These are phyloP conservation scores for Arachis hypogaea DNA, from an alignment of 306 rosid genomes.

Conservation along the genomic window DNA sequence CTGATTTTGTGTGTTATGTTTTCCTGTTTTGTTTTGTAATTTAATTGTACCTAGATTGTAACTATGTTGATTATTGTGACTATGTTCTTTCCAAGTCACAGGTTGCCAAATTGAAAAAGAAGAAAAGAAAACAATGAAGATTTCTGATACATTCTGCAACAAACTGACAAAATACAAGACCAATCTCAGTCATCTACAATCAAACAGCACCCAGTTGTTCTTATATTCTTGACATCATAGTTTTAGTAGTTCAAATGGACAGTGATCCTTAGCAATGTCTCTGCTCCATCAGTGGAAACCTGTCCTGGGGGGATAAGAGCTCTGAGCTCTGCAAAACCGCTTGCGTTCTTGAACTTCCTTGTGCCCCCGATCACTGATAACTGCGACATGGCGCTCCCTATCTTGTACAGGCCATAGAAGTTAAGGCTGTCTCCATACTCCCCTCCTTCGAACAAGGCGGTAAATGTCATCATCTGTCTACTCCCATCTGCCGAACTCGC, in stretches of 20 bases:
- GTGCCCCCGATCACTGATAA: slow-evolving; percentile 84
- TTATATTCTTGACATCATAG: slow-evolving; percentile 8
- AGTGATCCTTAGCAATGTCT: slow-evolving; percentile 74
- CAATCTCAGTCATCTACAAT: slow-evolving; percentile 25
- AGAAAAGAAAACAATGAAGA: slow-evolving; percentile 14
- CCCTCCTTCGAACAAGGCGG: no score
- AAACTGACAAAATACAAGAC: slow-evolving; percentile 40
- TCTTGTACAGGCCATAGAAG: no score
- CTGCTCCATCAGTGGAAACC: slow-evolving; percentile 82
- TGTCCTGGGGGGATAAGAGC: slow-evolving; percentile 81
- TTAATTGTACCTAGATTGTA: no score
- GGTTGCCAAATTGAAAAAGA: not conserved
- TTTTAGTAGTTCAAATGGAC: slow-evolving; percentile 62
- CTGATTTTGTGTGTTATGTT: no score
- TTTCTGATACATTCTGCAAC: slow-evolving; percentile 43
- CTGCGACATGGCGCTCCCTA: slow-evolving; percentile 72
- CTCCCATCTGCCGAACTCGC: no score
- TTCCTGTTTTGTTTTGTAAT: no score
- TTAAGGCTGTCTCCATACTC: no score
- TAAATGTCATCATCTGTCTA: no score
- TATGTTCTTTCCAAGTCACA: not conserved
- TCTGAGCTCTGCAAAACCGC: slow-evolving; percentile 75
- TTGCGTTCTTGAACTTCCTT: slow-evolving; percentile 75
- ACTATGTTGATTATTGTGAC: no score
- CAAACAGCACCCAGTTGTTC: slow-evolving; percentile 21